Conservation (phyloP, 1,139 yeast species). For the Candida smagusa region DNA sequence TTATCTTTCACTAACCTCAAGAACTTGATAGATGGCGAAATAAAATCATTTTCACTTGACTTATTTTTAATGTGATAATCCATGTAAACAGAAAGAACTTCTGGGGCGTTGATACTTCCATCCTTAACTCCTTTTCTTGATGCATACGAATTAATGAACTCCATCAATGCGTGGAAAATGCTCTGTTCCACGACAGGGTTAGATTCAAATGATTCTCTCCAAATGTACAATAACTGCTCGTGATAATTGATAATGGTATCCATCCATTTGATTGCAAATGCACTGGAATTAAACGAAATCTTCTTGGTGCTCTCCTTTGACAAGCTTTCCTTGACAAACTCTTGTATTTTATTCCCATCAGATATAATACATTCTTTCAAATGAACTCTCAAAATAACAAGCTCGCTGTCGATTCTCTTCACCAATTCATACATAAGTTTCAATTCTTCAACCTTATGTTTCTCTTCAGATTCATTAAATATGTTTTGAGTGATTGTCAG, state of each 20-base stretch:
- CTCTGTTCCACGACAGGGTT: constrained; percentile 52
- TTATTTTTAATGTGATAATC: constrained; percentile 60
- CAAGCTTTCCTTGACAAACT: constrained; percentile 16
- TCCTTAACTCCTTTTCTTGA: constrained; percentile 9
- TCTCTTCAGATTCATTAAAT: constrained; percentile 15
- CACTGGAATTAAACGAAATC: constrained; percentile 34
- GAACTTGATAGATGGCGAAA: constrained; percentile 56
- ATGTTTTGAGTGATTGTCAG: constrained; percentile 19
- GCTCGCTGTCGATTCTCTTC: constrained; percentile 52
- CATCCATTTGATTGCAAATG: constrained; percentile 70
- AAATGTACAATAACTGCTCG: constrained; percentile 48
- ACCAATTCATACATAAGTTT: constrained; percentile 48
- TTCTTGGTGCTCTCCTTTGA: constrained; percentile 23
- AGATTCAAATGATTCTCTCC: constrained; percentile 45
- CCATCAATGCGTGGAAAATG: constrained; percentile 60
- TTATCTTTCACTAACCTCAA: constrained; percentile 75
- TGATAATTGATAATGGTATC: constrained; percentile 55
- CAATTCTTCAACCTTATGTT: constrained; percentile 28
- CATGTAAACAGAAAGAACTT: constrained; percentile 68
- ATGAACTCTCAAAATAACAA: constrained; percentile 47
- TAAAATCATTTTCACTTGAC: constrained; percentile 51
- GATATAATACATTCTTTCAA: constrained; percentile 46
- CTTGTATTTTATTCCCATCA: constrained; percentile 34
- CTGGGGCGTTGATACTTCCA: constrained; percentile 55
- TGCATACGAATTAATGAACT: constrained; percentile 47